Evolutionary conservation across 1,284 basidiomycete species (phyloP).

Genomic region (Cryptococcus sp.): DNA sequence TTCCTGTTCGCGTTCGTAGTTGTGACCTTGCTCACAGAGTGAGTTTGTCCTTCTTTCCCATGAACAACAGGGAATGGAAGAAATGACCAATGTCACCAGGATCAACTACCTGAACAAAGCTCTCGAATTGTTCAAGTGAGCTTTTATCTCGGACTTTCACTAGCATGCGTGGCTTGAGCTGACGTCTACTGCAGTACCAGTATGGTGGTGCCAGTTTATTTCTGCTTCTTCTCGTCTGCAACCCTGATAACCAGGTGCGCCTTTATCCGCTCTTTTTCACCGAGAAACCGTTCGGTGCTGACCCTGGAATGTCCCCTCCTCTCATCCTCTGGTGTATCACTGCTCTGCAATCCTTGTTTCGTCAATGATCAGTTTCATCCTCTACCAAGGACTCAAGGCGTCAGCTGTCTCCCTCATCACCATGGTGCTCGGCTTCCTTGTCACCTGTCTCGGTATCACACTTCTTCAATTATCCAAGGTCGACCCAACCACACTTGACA

Average conservation of each 20-base stretch:
- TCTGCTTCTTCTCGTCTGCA: slow-evolving; percentile 74
- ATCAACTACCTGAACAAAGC: slow-evolving; percentile 97
- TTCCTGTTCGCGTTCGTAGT: slow-evolving; percentile 83
- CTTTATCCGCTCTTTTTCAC: slow-evolving; percentile 50
- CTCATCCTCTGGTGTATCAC: no score
- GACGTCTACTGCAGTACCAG: slow-evolving; percentile 55
- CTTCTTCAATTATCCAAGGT: slow-evolving; percentile 93
- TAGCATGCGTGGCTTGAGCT: slow-evolving; percentile 8
- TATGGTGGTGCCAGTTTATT: slow-evolving; percentile 74
- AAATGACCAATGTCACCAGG: slow-evolving; percentile 49
- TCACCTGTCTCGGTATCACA: slow-evolving; percentile 69
- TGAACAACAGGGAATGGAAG: background rate
- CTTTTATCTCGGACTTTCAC: slow-evolving; percentile 7
- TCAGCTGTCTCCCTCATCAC: slow-evolving; percentile 76
- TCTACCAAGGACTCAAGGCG: slow-evolving; percentile 88
- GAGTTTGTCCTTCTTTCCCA: slow-evolving; percentile 12
- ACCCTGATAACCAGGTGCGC: slow-evolving; percentile 63
- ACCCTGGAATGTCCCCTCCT: no score
- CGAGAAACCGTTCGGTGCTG: background rate
- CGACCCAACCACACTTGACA: slow-evolving; percentile 57
- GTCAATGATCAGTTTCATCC: slow-evolving; percentile 59
- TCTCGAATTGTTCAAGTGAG: slow-evolving; percentile 83
- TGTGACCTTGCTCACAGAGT: slow-evolving; percentile 63
- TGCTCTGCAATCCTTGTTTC: background rate
- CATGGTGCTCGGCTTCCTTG: slow-evolving; percentile 83